Evolutionary conservation across 495 filamentous ascomycete species (phyloP).

Genomic region (Hypoxylon fuscum): DNA sequence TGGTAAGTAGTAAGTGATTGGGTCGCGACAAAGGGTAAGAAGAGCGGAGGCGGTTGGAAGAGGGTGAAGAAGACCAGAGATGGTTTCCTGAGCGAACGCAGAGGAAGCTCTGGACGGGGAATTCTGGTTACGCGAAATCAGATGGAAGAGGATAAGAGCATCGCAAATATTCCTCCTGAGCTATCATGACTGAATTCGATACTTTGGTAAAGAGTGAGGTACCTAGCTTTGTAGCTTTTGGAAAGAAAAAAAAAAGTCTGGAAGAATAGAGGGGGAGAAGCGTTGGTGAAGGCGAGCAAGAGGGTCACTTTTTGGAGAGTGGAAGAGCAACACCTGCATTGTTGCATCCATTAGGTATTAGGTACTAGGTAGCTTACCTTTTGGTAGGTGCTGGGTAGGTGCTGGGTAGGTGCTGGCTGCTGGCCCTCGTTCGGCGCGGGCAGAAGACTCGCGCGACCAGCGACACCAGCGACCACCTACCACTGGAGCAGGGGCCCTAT

Average conservation of each 20-base stretch:
- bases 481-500: conserved; percentile 14
- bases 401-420: conserved; percentile 17
- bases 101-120: conserved; percentile 30
- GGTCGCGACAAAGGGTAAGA: conserved; percentile 35
- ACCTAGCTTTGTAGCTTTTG: conserved; percentile 4
- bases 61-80: conserved; percentile 24
- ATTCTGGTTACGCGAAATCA: conserved; percentile 37
- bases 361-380: too few relatives aligned
- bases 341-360: too few relatives aligned
- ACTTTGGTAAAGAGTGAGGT: conserved; percentile 19
- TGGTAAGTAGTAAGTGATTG: conserved; percentile 29
- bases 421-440: conserved; percentile 40
- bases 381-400: background rate
- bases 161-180: conserved; percentile 30
- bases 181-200: conserved; percentile 46
- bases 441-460: conserved; percentile 40
- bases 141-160: conserved; percentile 38
- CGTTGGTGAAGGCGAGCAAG: conserved; percentile 40
- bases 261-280: conserved; percentile 27
- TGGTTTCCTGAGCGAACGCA: conserved; percentile 21
- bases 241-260: background rate
- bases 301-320: conserved; percentile 43
- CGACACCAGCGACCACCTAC: background rate
- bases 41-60: conserved; percentile 35
- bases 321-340: conserved; percentile 34